Percentiles rank a stretch among this genome's conserved stretches.
Conservation (phyloP, 495 filamentous ascomycete species). For the Niebla homalea region DNA sequence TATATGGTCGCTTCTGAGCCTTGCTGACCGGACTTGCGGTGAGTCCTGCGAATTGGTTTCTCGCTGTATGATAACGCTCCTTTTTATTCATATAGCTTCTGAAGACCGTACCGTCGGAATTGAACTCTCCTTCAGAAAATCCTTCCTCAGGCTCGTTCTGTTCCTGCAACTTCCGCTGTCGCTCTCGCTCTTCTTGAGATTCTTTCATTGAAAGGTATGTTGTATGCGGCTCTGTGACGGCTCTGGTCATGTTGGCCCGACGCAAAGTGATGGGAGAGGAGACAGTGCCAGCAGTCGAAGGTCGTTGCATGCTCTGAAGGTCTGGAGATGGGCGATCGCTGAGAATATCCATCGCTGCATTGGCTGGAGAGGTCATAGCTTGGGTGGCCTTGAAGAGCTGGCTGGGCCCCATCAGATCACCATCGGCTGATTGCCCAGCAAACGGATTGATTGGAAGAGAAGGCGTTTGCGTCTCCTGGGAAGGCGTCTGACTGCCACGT, state of each 20-base stretch:
- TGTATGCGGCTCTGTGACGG: slow-evolving; percentile 34
- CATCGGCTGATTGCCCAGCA: slow-evolving; percentile 27
- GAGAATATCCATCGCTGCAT: slow-evolving; percentile 25
- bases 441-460: slow-evolving; percentile 34
- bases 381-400: slow-evolving; percentile 40
- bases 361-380: slow-evolving; percentile 37
- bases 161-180: slow-evolving; percentile 19
- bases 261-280: slow-evolving; percentile 31
- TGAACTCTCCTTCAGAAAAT: slow-evolving; percentile 34
- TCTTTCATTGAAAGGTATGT: slow-evolving; percentile 40
- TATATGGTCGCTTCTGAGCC: slow-evolving; percentile 4
- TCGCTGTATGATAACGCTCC: slow-evolving; percentile 26
- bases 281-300: slow-evolving; percentile 23
- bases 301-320: slow-evolving; percentile 29
- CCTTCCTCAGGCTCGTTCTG: slow-evolving; percentile 28
- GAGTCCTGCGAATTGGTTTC: slow-evolving; percentile 28
- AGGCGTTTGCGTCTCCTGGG: slow-evolving; percentile 22
- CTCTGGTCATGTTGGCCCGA: slow-evolving; percentile 23
- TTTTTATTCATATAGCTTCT: slow-evolving; percentile 26
- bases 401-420: slow-evolving; percentile 34
- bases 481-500: slow-evolving; percentile 17
- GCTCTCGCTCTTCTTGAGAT: slow-evolving; percentile 34
- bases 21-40: slow-evolving; percentile 22
- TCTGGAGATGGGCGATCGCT: slow-evolving; percentile 42
- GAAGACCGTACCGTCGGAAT: slow-evolving; percentile 31